Conservation (phyloP, 176 grass and related monocot genomes). For the Leersia perrieri region DNA sequence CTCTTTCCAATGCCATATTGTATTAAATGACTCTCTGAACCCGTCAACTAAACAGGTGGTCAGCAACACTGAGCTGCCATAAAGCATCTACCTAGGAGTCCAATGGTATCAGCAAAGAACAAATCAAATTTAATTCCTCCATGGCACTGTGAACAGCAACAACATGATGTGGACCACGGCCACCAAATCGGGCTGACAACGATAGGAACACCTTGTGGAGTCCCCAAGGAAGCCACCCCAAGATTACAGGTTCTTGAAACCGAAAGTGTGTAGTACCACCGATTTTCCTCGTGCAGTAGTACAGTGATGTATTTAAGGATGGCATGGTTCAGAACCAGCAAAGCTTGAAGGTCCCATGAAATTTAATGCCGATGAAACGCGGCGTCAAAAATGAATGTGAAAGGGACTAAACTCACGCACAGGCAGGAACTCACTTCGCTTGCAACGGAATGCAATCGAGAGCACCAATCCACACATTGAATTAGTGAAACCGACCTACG, state of each 20-base stretch:
- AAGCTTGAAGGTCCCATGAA: constrained; percentile 30
- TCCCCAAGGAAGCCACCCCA: neutral
- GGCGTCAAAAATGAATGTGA: constrained; percentile 30
- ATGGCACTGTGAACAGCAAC: neutral
- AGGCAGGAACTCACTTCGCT: neutral
- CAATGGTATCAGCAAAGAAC: neutral
- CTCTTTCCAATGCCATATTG: neutral
- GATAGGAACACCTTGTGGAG: neutral
- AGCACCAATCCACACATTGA: neutral
- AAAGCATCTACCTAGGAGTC: constrained; percentile 7
- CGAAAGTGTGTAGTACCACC: neutral
- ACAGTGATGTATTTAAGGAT: neutral
- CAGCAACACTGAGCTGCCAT: neutral
- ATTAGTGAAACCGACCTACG: neutral
- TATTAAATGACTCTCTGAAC: constrained; percentile 5
- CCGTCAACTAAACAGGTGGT: constrained; percentile 22
- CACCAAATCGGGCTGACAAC: constrained; percentile 23
- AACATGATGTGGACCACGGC: neutral
- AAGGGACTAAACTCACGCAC: constrained; percentile 3
- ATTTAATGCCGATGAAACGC: constrained; percentile 27
- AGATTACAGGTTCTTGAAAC: constrained; percentile 24
- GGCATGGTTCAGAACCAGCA: neutral
- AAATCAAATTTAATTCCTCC: constrained; percentile 29
- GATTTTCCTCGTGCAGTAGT: neutral
- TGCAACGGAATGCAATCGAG: constrained; percentile 16